A percentile compares a stretch with the other conserved stretches of the same genome.
These are phyloP conservation scores for Misopates orontium DNA, from an alignment of 257 asterid genomes.

Conservation along the genomic window DNA sequence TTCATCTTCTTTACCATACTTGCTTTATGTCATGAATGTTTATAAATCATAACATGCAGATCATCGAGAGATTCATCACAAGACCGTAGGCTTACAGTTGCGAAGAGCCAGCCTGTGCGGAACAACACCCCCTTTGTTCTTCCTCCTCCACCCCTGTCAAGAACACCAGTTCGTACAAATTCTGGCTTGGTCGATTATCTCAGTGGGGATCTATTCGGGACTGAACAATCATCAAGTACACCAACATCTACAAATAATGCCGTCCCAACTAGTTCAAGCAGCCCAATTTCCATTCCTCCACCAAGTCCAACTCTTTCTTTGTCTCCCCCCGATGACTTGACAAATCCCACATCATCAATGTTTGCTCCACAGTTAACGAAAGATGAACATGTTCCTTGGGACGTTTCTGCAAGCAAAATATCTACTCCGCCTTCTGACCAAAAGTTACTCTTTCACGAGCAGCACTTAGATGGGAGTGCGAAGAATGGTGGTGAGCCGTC, in stretches of 20 bases:
- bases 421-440: conserved; percentile 74
- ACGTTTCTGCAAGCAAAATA: conserved; percentile 41
- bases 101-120: conserved; percentile 41
- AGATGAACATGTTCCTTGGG: conserved; percentile 59
- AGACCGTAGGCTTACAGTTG: conserved; percentile 45
- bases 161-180: conserved; percentile 49
- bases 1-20: background rate
- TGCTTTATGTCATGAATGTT: background rate
- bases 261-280: conserved; percentile 46
- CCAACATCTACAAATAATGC: conserved; percentile 43
- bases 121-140: conserved; percentile 48
- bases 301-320: conserved; percentile 44
- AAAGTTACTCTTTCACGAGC: conserved; percentile 19
- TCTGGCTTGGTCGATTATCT: conserved; percentile 66
- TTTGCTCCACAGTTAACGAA: conserved; percentile 48
- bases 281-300: conserved; percentile 33
- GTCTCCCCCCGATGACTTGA: conserved; percentile 60
- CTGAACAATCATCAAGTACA: conserved; percentile 48
- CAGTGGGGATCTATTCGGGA: conserved; percentile 75
- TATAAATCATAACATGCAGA: conserved; percentile 38
- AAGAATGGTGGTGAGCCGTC: conserved; percentile 38
- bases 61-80: conserved; percentile 70
- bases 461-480: conserved; percentile 17
- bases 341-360: conserved; percentile 81
- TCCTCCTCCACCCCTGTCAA: conserved; percentile 81